Conservation (phyloP, 768 basidiomycete species). For the Leccinum uliginosum region DNA sequence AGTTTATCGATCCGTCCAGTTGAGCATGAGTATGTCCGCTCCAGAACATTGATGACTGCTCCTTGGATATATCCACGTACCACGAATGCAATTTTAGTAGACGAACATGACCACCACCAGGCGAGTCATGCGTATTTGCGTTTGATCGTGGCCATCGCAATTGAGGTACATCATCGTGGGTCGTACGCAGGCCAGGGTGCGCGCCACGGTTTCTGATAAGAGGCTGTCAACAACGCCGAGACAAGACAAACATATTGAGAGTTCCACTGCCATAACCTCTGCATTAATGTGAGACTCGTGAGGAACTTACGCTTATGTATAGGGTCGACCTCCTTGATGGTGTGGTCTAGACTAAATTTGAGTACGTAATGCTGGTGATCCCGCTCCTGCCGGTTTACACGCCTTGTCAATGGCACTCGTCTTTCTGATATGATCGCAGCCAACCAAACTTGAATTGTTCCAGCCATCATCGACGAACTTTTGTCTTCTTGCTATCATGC, state of each 20-base stretch:
- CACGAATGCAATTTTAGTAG: background rate
- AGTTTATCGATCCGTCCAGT: slow-evolving; percentile 11
- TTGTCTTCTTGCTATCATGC: slow-evolving; percentile 26
- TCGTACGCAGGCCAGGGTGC: background rate
- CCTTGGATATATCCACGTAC: no score
- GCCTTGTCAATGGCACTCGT: background rate
- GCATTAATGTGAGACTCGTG: no score
- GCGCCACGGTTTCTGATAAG: background rate
- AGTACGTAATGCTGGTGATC: background rate
- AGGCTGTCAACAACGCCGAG: no score
- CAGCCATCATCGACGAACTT: background rate
- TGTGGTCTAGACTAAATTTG: background rate
- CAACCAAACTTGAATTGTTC: background rate
- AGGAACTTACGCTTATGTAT: no score
- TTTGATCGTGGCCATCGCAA: background rate
- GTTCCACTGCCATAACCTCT: no score
- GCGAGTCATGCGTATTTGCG: background rate
- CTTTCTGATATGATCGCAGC: slow-evolving; percentile 3
- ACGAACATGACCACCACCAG: background rate
- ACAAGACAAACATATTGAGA: no score
- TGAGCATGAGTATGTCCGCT: background rate
- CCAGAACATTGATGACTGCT: background rate
- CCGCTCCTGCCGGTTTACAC: background rate
- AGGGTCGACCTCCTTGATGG: no score
- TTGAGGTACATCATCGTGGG: no score